phyloP scores from a whole-genome alignment of 768 basidiomycete genomes.

The Mycena kentingensis region DNA sequence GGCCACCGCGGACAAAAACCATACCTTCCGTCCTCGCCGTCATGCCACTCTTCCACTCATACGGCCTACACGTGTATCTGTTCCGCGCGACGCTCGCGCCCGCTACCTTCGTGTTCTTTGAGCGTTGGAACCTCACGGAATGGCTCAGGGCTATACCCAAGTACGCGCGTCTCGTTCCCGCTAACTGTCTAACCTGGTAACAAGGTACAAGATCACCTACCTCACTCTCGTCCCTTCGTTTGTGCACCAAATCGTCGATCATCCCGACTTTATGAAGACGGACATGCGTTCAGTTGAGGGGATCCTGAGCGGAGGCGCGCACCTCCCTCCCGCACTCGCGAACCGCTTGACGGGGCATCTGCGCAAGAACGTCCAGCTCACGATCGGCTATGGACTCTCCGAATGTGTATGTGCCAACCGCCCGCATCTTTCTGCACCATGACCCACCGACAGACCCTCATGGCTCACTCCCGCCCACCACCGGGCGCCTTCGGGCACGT shows the following conservation, averaged over 20 bases:
- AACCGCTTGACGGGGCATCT: slow-evolving; percentile 41
- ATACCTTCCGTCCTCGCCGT: slow-evolving; percentile 55
- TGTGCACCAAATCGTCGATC: slow-evolving; percentile 63
- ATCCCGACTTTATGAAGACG: slow-evolving; percentile 47
- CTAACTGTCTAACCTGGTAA: neutral
- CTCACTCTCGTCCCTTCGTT: slow-evolving; percentile 62
- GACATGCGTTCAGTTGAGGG: slow-evolving; percentile 54
- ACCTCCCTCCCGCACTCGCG: slow-evolving; percentile 60
- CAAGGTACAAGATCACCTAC: slow-evolving; percentile 56
- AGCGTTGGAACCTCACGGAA: slow-evolving; percentile 58
- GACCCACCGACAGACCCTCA: slow-evolving; percentile 50
- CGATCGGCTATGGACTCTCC: slow-evolving; percentile 70
- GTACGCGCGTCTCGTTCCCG: slow-evolving; percentile 38
- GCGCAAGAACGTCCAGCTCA: slow-evolving; percentile 26
- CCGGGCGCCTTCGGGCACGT: slow-evolving; percentile 49
- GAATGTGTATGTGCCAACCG: slow-evolving; percentile 50
- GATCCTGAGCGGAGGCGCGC: slow-evolving; percentile 61
- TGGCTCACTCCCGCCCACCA: slow-evolving; percentile 44
- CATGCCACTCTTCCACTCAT: slow-evolving; percentile 70
- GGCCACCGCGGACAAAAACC: slow-evolving; percentile 35
- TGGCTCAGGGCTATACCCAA: slow-evolving; percentile 58
- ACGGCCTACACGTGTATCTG: slow-evolving; percentile 55
- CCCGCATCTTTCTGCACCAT: neutral
- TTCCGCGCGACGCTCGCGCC: slow-evolving; percentile 52
- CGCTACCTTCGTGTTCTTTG: slow-evolving; percentile 53